phyloP scores from a whole-genome alignment of 352 stramenopile species.

The Globisporangium irregulare region DNA sequence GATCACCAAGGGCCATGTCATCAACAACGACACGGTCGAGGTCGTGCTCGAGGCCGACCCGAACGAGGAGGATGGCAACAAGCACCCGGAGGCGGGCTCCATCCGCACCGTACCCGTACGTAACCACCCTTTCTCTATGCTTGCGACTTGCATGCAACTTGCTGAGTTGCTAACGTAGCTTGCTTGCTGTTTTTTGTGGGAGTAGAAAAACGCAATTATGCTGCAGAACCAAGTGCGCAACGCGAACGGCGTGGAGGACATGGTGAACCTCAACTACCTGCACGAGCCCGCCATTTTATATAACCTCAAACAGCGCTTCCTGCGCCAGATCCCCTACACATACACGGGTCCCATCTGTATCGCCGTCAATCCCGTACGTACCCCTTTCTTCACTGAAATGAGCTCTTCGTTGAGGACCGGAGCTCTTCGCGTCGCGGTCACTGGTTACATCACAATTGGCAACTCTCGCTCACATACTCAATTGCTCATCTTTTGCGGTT shows the following conservation, averaged over 20 bases:
- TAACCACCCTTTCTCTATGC: constrained; percentile 2
- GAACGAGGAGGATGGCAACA: constrained; percentile 56
- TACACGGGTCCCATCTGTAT: constrained; percentile 97
- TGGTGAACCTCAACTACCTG: constrained; percentile 89
- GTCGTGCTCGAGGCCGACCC: constrained; percentile 73
- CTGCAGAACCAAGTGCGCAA: constrained; percentile 64
- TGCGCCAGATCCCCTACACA: constrained; percentile 92
- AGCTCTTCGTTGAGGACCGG: neutral
- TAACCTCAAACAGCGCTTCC: constrained; percentile 89
- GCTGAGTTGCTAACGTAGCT: neutral
- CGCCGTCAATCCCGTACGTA: constrained; percentile 94
- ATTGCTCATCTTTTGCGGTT: constrained; percentile 7
- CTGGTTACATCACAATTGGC: constrained; percentile 8
- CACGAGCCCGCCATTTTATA: constrained; percentile 91
- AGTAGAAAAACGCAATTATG: constrained; percentile 73
- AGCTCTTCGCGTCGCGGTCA: neutral
- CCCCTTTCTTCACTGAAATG: neutral
- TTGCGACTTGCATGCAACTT: neutral
- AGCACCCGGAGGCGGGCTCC: constrained; percentile 53
- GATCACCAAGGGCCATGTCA: constrained; percentile 77
- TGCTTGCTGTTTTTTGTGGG: constrained; percentile 7
- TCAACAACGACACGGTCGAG: constrained; percentile 80
- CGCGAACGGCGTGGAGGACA: constrained; percentile 69
- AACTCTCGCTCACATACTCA: neutral
- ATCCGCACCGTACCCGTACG: constrained; percentile 53